Evolutionary conservation across 169 alveolate genomes (phyloP), one percentile per base, ranked within the genome.

Genomic region (Plasmodium coatneyi): DNA sequence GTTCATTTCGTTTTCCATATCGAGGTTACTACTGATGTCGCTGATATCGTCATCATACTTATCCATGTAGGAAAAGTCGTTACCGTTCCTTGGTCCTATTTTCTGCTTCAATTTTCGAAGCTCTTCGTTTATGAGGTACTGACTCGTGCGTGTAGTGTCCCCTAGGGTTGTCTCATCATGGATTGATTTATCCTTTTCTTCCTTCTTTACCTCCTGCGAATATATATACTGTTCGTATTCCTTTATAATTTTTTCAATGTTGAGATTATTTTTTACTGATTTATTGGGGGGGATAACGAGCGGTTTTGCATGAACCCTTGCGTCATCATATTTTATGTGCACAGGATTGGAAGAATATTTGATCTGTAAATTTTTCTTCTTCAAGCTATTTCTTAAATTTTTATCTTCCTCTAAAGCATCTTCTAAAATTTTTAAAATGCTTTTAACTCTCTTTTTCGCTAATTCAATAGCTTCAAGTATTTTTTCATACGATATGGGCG

Each of bases 361-460:
- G 7, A 84, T 76, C 12, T 84, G 93, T 46, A 84, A 12, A 74
- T 84, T 84, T 84, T 32, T 84, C 60, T 84, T 84, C 46, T 49
- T 84, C 66, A 84, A 76, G 60, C 70, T 25, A 84, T 74, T 84
- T 54, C 93, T 74, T 36, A 84, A 72, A 74, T 84, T n/a, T 32
- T 74, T 84, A 36, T 84, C 93, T 5, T 84, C 93, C 79, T 84
- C 84, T 84, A 84, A 74, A 3, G 93, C 84, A 74, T 84, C 93
- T 72, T 84, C 78, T 54, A 84, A 84, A 19, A 84, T 84, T 84
- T 84, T 84, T 43, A 84, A 74, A 72, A 84, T 84, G 16, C 80
- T 46, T 72, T 72, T 72, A 32, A 84, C 84, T 84, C 93, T 71
- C 32, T 84, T 84, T 52, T 84, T 84, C 6, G 93, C 93, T 28